Conservation (phyloP, 441 rosid species). For the Codiaeum variegatum region DNA sequence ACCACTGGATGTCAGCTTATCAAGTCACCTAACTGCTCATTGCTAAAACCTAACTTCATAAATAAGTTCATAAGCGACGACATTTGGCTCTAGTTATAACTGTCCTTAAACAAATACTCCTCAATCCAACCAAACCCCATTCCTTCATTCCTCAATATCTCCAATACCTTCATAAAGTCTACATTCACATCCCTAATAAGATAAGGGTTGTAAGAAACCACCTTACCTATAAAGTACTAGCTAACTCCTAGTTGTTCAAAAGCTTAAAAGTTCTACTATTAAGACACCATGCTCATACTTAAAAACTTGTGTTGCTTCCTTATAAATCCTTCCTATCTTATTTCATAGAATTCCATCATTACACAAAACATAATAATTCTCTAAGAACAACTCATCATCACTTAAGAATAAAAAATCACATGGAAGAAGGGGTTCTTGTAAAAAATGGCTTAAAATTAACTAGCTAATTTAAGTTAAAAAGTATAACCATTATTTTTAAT, state of each 20-base stretch:
- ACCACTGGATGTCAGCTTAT: slow-evolving; percentile 48
- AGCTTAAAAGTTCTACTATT: slow-evolving; percentile 49
- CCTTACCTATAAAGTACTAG: slow-evolving; percentile 37
- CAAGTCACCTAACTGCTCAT: slow-evolving; percentile 36
- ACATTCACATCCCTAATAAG: slow-evolving; percentile 41
- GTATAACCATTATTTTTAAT: too few relatives aligned
- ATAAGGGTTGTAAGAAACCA: slow-evolving; percentile 49
- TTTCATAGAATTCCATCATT: slow-evolving; percentile 47
- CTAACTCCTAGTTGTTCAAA: slow-evolving; percentile 57
- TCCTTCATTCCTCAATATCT: slow-evolving; percentile 43
- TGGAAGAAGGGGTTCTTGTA: slow-evolving; percentile 49
- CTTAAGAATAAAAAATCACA: slow-evolving; percentile 51
- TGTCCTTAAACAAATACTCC: slow-evolving; percentile 38
- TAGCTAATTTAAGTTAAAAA: too few relatives aligned
- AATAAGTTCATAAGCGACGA: slow-evolving; percentile 45
- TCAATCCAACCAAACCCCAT: slow-evolving; percentile 43
- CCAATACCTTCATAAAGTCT: slow-evolving; percentile 43
- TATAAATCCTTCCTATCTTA: slow-evolving; percentile 62
- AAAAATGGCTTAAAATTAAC: too few relatives aligned
- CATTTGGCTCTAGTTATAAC: slow-evolving; percentile 51
- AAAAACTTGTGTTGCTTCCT: slow-evolving; percentile 54
- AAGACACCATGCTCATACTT: slow-evolving; percentile 44
- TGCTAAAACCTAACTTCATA: slow-evolving; percentile 26
- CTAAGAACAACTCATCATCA: slow-evolving; percentile 61
- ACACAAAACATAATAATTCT: slow-evolving; percentile 64